Evolutionary conservation across 2,329 filamentous ascomycete genomes (phyloP), one percentile per base, ranked within the genome.

Genomic region (Phialophora chinensis): DNA sequence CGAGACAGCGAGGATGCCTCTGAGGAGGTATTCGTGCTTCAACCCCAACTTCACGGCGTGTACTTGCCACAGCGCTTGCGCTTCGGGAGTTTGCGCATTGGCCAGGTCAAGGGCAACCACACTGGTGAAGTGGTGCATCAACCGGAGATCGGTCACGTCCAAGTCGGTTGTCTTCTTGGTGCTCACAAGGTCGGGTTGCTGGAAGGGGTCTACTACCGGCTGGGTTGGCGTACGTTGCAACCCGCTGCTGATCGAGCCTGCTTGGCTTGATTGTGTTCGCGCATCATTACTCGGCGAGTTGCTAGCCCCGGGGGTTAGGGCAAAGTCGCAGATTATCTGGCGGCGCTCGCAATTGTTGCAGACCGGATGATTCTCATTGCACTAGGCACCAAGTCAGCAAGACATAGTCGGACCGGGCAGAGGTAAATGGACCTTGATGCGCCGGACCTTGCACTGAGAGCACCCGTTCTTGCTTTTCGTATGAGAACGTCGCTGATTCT

Each of bases 11-110:
- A 83, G 74, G 11, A 82, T 73, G 33, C 76, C 77, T 64, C 82
- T 77, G 12, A 83, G 73, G n/a, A 83, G 73, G 53, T 80, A 83
- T 3, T 79, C 75, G 67, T 79, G 77, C 4, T 78, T 75, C 57
- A 81, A 79, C 1, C 79, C 79, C 63, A 79, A 74, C 10, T 74
- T 74, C 2, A 78, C 77, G 6, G 78, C 73, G 6, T 73, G 71
- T 27, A 74, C 74, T 50, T 78, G 76, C 44, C 77, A 76, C 31
- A 78, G 68, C 33, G 75, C 72, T 58, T 77, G 75, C 42, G 77
- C 67, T 31, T 73, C 72, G 20, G 76, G 75, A 6, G 76, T 68
- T 2, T 73, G 72, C 29, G 75, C 73, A 53, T 66, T 74, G 2
- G 74, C 71, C 25, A 80, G 64, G 17, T 77, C 77, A 17, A 72